Evolutionary conservation across 1,139 yeast genomes (phyloP).

Genomic region (Pichia sp.): DNA sequence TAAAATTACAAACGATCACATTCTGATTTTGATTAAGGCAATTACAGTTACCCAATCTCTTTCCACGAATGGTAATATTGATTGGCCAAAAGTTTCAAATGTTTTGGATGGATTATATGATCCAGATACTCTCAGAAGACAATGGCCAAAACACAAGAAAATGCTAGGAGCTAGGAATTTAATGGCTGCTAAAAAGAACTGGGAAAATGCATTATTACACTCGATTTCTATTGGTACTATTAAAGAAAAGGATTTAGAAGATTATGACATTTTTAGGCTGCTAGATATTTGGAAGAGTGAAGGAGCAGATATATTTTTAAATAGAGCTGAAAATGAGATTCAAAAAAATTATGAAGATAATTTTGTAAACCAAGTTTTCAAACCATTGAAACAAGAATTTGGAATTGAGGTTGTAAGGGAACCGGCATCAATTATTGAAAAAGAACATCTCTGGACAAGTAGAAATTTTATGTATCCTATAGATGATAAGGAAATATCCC

Average conservation of each 20-base stretch:
- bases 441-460: slow-evolving; percentile 40
- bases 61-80: slow-evolving; percentile 42
- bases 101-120: slow-evolving; percentile 37
- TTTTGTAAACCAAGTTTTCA: slow-evolving; percentile 22
- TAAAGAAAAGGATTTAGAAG: slow-evolving; percentile 38
- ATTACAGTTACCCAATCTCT: slow-evolving; percentile 60
- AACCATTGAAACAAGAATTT: slow-evolving; percentile 23
- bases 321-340: slow-evolving; percentile 20
- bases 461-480: slow-evolving; percentile 35
- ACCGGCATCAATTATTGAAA: slow-evolving; percentile 46
- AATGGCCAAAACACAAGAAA: slow-evolving; percentile 59
- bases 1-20: slow-evolving; percentile 22
- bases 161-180: slow-evolving; percentile 52
- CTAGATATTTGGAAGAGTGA: slow-evolving; percentile 52
- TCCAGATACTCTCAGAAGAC: slow-evolving; percentile 38
- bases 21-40: slow-evolving; percentile 32
- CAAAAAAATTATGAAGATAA: slow-evolving; percentile 32
- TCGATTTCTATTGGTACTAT: slow-evolving; percentile 48
- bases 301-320: slow-evolving; percentile 32
- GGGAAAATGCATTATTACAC: slow-evolving; percentile 50
- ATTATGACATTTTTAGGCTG: slow-evolving; percentile 43
- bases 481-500: slow-evolving; percentile 12
- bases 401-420: slow-evolving; percentile 37
- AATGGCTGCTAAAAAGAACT: slow-evolving; percentile 46
- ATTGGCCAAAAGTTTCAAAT: slow-evolving; percentile 51